Conservation (phyloP, 805 yeast genomes). For the Yueomyces sp. region DNA sequence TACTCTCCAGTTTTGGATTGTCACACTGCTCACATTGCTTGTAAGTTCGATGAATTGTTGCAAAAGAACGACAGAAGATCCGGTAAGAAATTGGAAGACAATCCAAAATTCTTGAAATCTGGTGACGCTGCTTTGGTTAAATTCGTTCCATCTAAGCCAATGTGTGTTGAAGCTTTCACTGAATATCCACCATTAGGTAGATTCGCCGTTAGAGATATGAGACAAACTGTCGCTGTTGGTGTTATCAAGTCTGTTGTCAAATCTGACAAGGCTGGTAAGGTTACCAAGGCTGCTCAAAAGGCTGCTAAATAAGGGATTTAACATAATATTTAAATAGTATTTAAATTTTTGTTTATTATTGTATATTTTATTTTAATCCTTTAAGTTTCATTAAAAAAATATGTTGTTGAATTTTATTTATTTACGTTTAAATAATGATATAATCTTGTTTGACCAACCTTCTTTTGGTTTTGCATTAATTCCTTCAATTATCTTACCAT, state of each 20-base stretch:
- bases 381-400: neutral
- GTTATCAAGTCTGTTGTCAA: slow-evolving; percentile 92
- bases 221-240: slow-evolving; percentile 99
- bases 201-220: slow-evolving; percentile 98
- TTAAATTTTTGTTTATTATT: slow-evolving; percentile 2
- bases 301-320: slow-evolving; percentile 21
- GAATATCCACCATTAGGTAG: slow-evolving; percentile 97
- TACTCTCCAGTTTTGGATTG: slow-evolving; percentile 87
- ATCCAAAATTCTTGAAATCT: slow-evolving; percentile 87
- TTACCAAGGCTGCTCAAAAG: slow-evolving; percentile 79
- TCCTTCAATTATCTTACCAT: slow-evolving; percentile 55
- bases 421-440: neutral
- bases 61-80: slow-evolving; percentile 87
- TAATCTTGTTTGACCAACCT: slow-evolving; percentile 24
- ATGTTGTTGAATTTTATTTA: neutral
- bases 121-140: slow-evolving; percentile 94
- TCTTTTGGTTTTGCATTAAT: slow-evolving; percentile 53
- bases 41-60: slow-evolving; percentile 67
- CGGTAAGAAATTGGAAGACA: slow-evolving; percentile 80
- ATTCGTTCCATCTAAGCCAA: slow-evolving; percentile 78
- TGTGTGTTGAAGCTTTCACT: slow-evolving; percentile 89
- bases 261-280: slow-evolving; percentile 80
- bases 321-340: slow-evolving; percentile 4
- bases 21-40: slow-evolving; percentile 85
- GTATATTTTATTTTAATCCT: slow-evolving; percentile 5